Evolutionary conservation across 371 early-diverging fungal genomes (phyloP).

Genomic region (Chytridiales sp.): DNA sequence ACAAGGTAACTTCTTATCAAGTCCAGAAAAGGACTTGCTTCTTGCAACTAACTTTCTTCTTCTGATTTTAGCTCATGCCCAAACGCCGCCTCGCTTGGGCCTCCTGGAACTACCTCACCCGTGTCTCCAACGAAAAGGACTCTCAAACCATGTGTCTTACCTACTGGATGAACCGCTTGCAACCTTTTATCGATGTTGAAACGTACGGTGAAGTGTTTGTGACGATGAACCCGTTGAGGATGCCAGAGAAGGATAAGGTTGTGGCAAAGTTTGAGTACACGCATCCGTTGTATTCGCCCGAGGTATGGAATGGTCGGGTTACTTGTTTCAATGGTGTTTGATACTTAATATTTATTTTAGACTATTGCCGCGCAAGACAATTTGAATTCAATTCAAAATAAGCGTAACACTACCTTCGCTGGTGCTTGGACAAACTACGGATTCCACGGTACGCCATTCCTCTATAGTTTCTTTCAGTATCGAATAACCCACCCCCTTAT

Average conservation of each 20-base stretch:
- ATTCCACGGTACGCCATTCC: conserved; percentile 50
- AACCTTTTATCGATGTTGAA: conserved; percentile 45
- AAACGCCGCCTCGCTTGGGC: conserved; percentile 47
- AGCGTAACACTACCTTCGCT: conserved; percentile 34
- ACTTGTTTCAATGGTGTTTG: conserved; percentile 1
- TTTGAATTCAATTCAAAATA: conserved; percentile 38
- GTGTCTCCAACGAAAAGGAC: conserved; percentile 18
- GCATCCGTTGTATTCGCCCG: conserved; percentile 51
- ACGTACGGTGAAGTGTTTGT: conserved; percentile 56
- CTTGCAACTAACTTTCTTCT: neutral
- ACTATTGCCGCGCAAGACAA: conserved; percentile 48
- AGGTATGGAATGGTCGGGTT: conserved; percentile 14
- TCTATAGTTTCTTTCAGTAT: conserved; percentile 4
- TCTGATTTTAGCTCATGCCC: conserved; percentile 53
- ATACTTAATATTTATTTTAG: neutral
- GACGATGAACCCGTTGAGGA: conserved; percentile 57
- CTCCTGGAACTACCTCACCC: conserved; percentile 61
- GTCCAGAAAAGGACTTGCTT: too few species aligned
- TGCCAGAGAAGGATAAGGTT: conserved; percentile 43
- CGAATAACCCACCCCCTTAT: too few species aligned
- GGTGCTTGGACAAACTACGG: conserved; percentile 69
- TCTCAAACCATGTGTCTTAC: conserved; percentile 47
- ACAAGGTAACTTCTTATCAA: conserved; percentile 27
- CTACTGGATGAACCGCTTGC: conserved; percentile 66
- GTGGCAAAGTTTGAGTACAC: conserved; percentile 49